Evolutionary conservation across 305 asterid species (phyloP).

Genomic region (Fraxinus albicans): DNA sequence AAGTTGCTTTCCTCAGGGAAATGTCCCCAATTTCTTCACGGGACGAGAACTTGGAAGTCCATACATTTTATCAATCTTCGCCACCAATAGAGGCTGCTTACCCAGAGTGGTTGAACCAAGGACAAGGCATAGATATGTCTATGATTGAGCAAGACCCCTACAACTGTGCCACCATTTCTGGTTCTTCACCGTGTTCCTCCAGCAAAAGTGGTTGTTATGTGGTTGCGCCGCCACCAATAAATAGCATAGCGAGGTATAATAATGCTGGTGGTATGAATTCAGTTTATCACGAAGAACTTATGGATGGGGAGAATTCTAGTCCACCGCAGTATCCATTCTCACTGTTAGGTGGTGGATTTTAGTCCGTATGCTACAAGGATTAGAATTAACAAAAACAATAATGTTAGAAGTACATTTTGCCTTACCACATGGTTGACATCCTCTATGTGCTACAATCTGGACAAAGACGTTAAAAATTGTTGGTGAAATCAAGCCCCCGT

Average conservation of each 20-base stretch:
- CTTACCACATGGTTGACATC: no score
- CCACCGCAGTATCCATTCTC: slow-evolving; percentile 69
- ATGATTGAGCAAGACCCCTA: slow-evolving; percentile 13
- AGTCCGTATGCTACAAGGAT: slow-evolving; percentile 15
- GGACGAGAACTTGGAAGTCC: slow-evolving; percentile 28
- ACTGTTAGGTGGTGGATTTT: slow-evolving; percentile 60
- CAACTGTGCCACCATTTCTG: slow-evolving; percentile 16
- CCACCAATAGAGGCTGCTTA: slow-evolving; percentile 30
- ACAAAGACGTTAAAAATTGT: no score
- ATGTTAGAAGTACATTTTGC: no score
- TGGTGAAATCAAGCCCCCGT: no score
- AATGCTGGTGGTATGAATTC: slow-evolving; percentile 9
- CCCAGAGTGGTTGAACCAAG: slow-evolving; percentile 31
- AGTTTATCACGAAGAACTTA: slow-evolving; percentile 28
- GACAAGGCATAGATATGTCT: slow-evolving; percentile 14
- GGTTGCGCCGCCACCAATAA: slow-evolving; percentile 19
- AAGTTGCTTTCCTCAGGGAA: slow-evolving; percentile 16
- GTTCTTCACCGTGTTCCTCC: slow-evolving; percentile 28
- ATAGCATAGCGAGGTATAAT: slow-evolving; percentile 10
- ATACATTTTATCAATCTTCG: slow-evolving; percentile 32
- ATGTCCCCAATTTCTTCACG: slow-evolving; percentile 38
- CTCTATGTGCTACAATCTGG: no score
- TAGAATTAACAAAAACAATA: no score
- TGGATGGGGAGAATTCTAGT: slow-evolving; percentile 33
- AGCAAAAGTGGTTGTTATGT: slow-evolving; percentile 17